Conservation (phyloP, 139 green algal genomes). For the Tetraselmis striata region DNA sequence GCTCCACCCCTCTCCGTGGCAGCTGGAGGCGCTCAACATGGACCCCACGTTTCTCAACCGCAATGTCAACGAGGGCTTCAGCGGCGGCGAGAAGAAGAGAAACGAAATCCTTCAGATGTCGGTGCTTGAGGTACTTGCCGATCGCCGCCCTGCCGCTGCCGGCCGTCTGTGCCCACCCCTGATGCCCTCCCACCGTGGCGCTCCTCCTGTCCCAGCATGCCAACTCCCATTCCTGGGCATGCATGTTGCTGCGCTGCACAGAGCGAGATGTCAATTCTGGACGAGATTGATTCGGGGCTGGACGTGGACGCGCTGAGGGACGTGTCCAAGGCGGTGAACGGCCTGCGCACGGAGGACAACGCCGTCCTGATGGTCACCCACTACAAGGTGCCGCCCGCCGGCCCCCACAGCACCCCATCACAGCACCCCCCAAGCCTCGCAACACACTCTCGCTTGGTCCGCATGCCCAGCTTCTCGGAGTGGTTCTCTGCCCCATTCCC, state of each 20-base stretch:
- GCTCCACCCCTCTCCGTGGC: conserved; percentile 8
- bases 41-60: conserved; percentile 91
- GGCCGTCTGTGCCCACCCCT: not conserved
- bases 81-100: conserved; percentile 96
- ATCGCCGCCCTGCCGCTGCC: too few relatives aligned
- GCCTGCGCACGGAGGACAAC: conserved; percentile 47
- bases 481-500: not conserved
- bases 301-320: conserved; percentile 92
- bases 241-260: conserved; percentile 13
- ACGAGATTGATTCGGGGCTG: conserved; percentile 88
- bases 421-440: too few relatives aligned
- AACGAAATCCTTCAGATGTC: conserved; percentile 95
- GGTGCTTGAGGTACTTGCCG: conserved; percentile 74
- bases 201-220: not conserved
- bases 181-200: not conserved
- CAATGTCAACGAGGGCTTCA: conserved; percentile 99
- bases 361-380: conserved; percentile 96
- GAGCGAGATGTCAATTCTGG: conserved; percentile 75
- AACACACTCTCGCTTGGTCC: not conserved
- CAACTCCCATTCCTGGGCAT: not conserved
- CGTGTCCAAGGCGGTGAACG: conserved; percentile 72
- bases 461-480: not conserved
- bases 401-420: too few relatives aligned
- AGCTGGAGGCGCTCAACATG: conserved; percentile 94
- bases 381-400: conserved; percentile 82